Percentiles rank a stretch among this genome's conserved stretches.
Conservation (phyloP, 495 filamentous ascomycete genomes). For the Pyrenopolyporus hunteri region DNA sequence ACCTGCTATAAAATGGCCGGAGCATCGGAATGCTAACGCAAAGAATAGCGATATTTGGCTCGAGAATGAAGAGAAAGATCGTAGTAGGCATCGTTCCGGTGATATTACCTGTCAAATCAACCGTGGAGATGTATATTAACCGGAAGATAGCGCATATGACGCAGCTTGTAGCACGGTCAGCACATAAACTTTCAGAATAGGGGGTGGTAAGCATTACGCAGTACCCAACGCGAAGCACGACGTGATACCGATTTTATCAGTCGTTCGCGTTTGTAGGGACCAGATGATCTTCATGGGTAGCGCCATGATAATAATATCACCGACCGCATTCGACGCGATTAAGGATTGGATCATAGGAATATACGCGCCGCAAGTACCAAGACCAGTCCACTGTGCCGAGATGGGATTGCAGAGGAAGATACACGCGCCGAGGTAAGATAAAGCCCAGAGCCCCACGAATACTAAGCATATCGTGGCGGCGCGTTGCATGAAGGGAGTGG, state of each 20-base stretch:
- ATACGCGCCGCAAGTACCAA: slow-evolving; percentile 13
- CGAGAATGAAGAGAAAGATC: slow-evolving; percentile 26
- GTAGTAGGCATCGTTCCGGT: slow-evolving; percentile 34
- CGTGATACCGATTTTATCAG: slow-evolving; percentile 55
- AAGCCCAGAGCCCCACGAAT: slow-evolving; percentile 38
- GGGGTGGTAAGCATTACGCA: slow-evolving; percentile 49
- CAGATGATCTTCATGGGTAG: slow-evolving; percentile 58
- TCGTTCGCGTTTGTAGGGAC: slow-evolving; percentile 52
- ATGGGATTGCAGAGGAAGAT: slow-evolving; percentile 48
- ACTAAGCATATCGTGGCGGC: slow-evolving; percentile 36
- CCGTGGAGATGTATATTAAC: slow-evolving; percentile 19
- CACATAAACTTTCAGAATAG: not conserved
- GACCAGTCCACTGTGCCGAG: slow-evolving; percentile 24
- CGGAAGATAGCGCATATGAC: slow-evolving; percentile 27
- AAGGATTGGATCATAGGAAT: slow-evolving; percentile 46
- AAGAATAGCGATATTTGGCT: slow-evolving; percentile 22
- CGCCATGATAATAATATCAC: slow-evolving; percentile 58
- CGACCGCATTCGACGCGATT: slow-evolving; percentile 61
- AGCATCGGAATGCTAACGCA: slow-evolving; percentile 31
- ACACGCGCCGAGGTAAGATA: slow-evolving; percentile 35
- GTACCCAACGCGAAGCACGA: slow-evolving; percentile 59
- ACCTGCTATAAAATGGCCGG: slow-evolving; percentile 20
- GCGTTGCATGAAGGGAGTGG: slow-evolving; percentile 38
- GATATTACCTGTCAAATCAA: slow-evolving; percentile 25
- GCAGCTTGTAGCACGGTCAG: slow-evolving; percentile 7